Conservation (phyloP, 2,329 filamentous ascomycete genomes). For the Claviceps sp. region DNA sequence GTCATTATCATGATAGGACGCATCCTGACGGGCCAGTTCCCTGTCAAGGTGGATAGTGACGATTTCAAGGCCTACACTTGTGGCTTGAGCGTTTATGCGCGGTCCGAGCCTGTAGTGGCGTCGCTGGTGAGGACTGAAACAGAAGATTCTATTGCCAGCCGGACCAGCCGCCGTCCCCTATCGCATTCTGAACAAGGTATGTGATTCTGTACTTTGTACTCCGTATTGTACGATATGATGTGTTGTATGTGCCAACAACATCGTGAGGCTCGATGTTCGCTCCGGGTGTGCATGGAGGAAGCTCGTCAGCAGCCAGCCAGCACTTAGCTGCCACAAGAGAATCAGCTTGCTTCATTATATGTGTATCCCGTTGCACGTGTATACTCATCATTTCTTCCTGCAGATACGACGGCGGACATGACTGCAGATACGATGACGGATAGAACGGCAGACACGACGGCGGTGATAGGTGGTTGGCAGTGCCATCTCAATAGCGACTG, state of each 20-base stretch:
- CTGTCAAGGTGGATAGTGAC: slow-evolving; percentile 54
- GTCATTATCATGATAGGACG: slow-evolving; percentile 77
- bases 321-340: no score
- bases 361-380: no score
- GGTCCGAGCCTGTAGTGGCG: no score
- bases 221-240: no score
- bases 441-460: slow-evolving; percentile 3
- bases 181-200: slow-evolving; percentile 1
- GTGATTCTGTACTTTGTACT: not conserved
- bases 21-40: slow-evolving; percentile 65
- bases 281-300: no score
- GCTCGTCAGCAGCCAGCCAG: no score
- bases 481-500: slow-evolving; percentile 76
- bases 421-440: no score
- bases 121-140: not conserved
- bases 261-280: no score
- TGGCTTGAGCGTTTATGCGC: slow-evolving; percentile 54
- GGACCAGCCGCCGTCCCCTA: not conserved
- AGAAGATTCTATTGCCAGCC: not conserved
- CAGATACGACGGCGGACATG: no score
- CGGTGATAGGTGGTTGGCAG: slow-evolving; percentile 57
- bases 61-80: slow-evolving; percentile 83
- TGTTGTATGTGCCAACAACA: no score
- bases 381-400: no score
- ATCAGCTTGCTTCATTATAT: no score